Base-by-base conservation (phyloP, 306 rosid species). In the Mimosa pudica region DNA sequence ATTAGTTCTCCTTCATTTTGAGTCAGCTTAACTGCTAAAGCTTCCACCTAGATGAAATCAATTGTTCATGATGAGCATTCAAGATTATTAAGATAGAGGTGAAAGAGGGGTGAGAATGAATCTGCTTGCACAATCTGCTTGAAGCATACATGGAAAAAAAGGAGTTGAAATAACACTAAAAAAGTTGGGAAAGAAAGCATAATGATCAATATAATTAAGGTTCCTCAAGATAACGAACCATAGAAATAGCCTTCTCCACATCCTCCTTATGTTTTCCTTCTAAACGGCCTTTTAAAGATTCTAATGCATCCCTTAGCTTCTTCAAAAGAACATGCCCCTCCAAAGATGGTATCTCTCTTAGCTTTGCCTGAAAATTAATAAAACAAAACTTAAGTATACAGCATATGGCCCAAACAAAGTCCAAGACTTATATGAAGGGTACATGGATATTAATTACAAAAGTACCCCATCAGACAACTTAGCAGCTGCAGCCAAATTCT, bases 261-360 rank as follows among this genome's bases (percentile, higher is more conserved):
- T 90, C 98, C 90, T 95, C 98, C 88, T 91, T 95, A 80, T 90
- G 80, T 78, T 85, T 88, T 77, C 98, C 98, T 0, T 90, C 81
- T 85, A 95, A 86, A 71, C 88, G 83, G 63, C 97, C 96, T 84
- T 90, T 91, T 71, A 95, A 73, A 73, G 74, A 87, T 79, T 95
- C 98, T 74, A 95, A 85, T 17, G 98, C 98, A 89, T 95, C 98
- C 84, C 97, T 85, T 63, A 95, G 93, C 83, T 95, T 95, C 88
- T 95, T 95, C 89, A 92, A 85, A 79, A 95, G 92, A 80, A 95
- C 98, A 83, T 95, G 98, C 58, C 98, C 98, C 86, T 95, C 98
- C 90, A 95, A 89, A 73, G 98, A 92, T 82, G 97, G 90, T 69
- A 90, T 93, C 75, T 90, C 98, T 85, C 96, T 89, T 60, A 95